Percentiles rank a stretch among this genome's conserved stretches.
phyloP scores from a whole-genome alignment of 2,329 filamentous ascomycete genomes.

The Cytospora piceicola region DNA sequence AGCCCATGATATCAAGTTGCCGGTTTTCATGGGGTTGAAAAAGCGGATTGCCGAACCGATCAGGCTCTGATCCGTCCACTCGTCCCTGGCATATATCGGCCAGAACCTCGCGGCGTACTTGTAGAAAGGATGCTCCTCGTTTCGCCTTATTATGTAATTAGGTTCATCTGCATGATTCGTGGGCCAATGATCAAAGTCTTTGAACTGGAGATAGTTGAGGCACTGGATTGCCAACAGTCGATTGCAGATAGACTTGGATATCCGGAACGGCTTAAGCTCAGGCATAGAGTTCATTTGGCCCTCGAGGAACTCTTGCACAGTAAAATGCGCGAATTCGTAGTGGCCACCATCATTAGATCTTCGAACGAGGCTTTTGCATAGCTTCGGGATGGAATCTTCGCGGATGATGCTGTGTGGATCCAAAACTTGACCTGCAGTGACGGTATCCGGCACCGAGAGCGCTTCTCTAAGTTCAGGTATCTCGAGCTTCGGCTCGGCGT shows the following conservation, averaged over 20 bases:
- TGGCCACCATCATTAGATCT: background rate
- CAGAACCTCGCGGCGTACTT: background rate
- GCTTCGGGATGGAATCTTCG: background rate
- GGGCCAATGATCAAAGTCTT: background rate
- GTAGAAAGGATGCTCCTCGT: slow-evolving; percentile 12
- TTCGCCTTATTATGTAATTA: background rate
- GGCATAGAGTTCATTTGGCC: background rate
- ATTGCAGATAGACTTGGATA: background rate
- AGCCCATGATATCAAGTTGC: background rate
- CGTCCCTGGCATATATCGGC: background rate
- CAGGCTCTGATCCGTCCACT: background rate
- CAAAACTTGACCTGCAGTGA: background rate
- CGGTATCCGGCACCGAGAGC: background rate
- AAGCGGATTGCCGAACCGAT: background rate
- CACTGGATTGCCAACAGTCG: background rate
- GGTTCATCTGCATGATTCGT: background rate
- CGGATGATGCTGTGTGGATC: background rate
- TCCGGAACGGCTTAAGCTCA: background rate
- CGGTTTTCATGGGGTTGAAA: background rate
- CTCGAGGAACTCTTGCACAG: slow-evolving; percentile 3
- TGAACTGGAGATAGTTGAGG: background rate
- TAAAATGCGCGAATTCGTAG: slow-evolving; percentile 13
- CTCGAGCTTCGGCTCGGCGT: background rate
- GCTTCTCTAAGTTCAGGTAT: background rate
- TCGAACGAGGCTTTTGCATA: background rate